Conservation (phyloP, 306 rosid species). For the Cicer bijugum region DNA sequence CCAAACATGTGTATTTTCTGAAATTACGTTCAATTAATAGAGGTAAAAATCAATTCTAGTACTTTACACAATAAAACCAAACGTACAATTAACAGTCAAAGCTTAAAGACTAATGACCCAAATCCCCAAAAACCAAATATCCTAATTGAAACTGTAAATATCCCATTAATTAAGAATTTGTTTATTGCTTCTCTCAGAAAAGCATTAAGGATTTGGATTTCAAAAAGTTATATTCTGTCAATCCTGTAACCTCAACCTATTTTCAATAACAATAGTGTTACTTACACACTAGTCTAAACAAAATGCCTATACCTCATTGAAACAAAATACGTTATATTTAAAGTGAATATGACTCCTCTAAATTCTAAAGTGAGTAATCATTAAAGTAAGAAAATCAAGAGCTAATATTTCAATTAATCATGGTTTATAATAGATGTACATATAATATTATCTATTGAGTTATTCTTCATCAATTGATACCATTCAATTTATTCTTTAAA, state of each 20-base stretch:
- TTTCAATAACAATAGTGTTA: background rate
- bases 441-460: too few species aligned
- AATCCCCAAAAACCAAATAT: slow-evolving; percentile 22
- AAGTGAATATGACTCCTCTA: too few species aligned
- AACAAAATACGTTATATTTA: too few species aligned
- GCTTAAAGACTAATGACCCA: slow-evolving; percentile 17
- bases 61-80: background rate
- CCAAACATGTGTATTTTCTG: background rate
- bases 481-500: too few species aligned
- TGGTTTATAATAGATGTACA: too few species aligned
- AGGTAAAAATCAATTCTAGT: background rate
- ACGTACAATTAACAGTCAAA: background rate
- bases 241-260: slow-evolving; percentile 5
- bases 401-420: too few species aligned
- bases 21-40: background rate
- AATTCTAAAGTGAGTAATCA: too few species aligned
- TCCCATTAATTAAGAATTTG: slow-evolving; percentile 22
- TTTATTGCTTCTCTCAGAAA: background rate
- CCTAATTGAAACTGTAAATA: background rate
- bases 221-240: slow-evolving; percentile 1
- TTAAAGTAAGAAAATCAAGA: too few species aligned
- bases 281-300: too few species aligned
- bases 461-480: too few species aligned
- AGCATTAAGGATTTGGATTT: background rate
- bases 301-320: too few species aligned